Evolutionary conservation across 2,329 filamentous ascomycete genomes (phyloP).

Genomic region (Elsinoe arachidis): DNA sequence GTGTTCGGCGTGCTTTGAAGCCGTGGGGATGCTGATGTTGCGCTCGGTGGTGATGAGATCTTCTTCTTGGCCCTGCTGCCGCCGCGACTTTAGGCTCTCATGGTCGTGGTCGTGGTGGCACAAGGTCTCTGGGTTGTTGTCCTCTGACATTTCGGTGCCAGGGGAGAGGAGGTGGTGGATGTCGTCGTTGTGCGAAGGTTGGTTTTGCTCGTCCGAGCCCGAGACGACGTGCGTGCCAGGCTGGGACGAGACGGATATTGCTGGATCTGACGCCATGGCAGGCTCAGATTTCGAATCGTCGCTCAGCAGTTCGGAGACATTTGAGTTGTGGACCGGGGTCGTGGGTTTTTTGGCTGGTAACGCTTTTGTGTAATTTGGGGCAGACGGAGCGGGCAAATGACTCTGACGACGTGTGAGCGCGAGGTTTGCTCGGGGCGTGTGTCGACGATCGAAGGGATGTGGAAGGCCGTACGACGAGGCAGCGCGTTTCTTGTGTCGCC

Average conservation of each 20-base stretch:
- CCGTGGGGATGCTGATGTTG: conserved; percentile 34
- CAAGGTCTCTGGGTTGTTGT: conserved; percentile 20
- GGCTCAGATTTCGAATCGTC: conserved; percentile 7
- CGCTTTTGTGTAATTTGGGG: background rate
- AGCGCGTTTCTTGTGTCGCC: background rate
- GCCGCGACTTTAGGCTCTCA: conserved; percentile 19
- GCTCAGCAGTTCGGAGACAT: conserved; percentile 12
- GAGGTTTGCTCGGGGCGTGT: background rate
- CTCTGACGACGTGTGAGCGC: background rate
- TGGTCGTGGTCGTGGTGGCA: conserved; percentile 28
- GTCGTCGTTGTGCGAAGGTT: conserved; percentile 17
- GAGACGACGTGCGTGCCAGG: background rate
- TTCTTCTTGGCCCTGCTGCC: conserved; percentile 13
- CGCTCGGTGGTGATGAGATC: conserved; percentile 19
- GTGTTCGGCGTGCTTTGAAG: conserved; percentile 59
- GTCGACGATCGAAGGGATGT: background rate
- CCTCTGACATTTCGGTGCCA: conserved; percentile 10
- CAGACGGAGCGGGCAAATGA: background rate
- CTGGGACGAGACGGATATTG: conserved; percentile 6
- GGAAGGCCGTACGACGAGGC: background rate
- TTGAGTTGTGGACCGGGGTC: conserved; percentile 33
- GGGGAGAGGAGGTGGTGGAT: conserved; percentile 4
- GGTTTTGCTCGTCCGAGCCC: conserved; percentile 13
- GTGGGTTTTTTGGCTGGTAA: background rate
- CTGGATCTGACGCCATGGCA: conserved; percentile 16